Base-by-base conservation (phyloP, 176 grass and related monocot genomes). In the Aegilops speltoides region DNA sequence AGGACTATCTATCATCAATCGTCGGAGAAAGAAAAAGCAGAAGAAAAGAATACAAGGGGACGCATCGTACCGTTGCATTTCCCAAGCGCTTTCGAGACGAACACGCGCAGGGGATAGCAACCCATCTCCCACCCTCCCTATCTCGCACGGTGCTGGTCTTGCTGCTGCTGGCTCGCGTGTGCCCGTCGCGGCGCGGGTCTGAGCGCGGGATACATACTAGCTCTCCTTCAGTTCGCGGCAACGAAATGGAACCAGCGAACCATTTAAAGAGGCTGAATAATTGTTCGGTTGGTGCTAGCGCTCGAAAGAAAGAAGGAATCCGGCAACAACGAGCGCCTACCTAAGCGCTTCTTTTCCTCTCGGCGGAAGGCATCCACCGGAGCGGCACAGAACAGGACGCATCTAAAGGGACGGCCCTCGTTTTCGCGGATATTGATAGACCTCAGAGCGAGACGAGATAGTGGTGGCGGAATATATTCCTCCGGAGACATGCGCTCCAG, bases 91-190 rank as follows among this genome's bases (percentile, higher is more conserved):
- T 79, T 96, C 0, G 76, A 93, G 34, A 94, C 32, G 66, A 96
- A 81, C 87, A 91, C 92, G 50, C 66, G 89, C 20, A 99, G 26
- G 59, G 85, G 92, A 62, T 88, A 99, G 89, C 97, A 96, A 45
- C 97, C 97, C 97, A 99, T 98, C 73, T 86, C 79, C 76, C 37
- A 10, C 38, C 38, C 60, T 77, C 64, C 38, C 32, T 88, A 71
- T 64, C 73, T 92, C 64, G 28, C 88, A 4, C 34, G 64, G 14
- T 26, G 7, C 0, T 48, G 71, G 37, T 13, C 1, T 3, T 7
- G 54, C 15, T 81, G 66, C 0, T 22, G 71, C 5, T 73, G 57
- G 72, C 26, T 36, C 59, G 43, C 7, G 62, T 52, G 63, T 50
- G 88, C 37, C 37, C 11, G n/a, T 33, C 10, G 26, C 36, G 14